Base-by-base conservation (phyloP, 1,139 yeast species). In the Nakaseomyces kungkrabaensis region DNA sequence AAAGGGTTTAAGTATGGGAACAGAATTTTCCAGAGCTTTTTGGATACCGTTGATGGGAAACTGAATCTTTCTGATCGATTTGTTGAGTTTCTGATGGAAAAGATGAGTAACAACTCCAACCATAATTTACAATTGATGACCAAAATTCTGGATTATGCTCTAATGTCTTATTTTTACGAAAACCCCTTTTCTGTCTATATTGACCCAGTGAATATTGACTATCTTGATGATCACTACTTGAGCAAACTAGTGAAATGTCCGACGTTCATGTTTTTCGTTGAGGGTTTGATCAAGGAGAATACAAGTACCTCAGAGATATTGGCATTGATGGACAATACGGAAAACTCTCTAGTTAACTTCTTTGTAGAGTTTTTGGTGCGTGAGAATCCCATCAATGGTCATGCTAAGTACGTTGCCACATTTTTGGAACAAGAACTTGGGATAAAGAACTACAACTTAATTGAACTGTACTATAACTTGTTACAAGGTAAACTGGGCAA, bases 151-250 rank as follows among this genome's bases (percentile, higher is more conserved):
- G 82, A 81, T 57, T 72, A 84, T 52, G 69, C 82, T 29, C 73
- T 81, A 58, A 82, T 86, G 87, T 74, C 82, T 4, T 84, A 82
- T 59, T 85, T 79, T 62, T 85, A 77, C 60, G 81, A 78, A 52
- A 83, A 81, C 67, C 88, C 92, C 1, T 73, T 82, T 49, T 72
- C 85, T 0, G 65, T 77, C 0, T 69, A 71, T 49, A 65, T 68
- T 7, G 69, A 69, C 44, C 72, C 71, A 24, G 65, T 67, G 11
- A 63, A 68, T 38, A 63, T 63, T 10, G 66, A 66, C 42, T 61
- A 59, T 46, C 54, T 72, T 11, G 65, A 63, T 38, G 60, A 59
- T 2, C 57, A 63, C 11, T 71, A 76, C 54, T 62, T 70, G 31
- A 65, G 65, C 27, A 68, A 73, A 7, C 62, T 78, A 32, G 62